Base-by-base conservation (phyloP, 2,329 filamentous ascomycete genomes). In the Claviceps sp. region DNA sequence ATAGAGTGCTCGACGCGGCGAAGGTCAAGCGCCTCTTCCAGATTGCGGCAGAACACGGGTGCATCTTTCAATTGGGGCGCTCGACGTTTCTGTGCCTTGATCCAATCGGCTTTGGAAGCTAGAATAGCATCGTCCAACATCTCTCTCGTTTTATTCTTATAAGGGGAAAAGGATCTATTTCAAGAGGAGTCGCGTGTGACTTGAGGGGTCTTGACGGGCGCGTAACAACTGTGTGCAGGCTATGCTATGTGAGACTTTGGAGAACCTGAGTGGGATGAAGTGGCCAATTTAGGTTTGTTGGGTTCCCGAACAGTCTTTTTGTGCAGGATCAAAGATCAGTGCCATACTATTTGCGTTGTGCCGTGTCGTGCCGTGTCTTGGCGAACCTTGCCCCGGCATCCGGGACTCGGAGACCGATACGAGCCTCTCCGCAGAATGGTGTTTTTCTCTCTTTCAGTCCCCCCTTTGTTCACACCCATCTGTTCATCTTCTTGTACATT, bases 21-120 rank as follows among this genome's bases (percentile, higher is more conserved):
- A 2, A 56, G 42, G 49, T 68, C 66, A 0, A 67, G 59, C 2
- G 59, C 59, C 26, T 64, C 58, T 37, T 68, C 65, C 2, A 68
- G 59, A 43, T 67, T 68, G 37, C 48, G 48, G 22, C 42, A 49
- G 40, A 49, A 49, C 1, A 14, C n/a, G 4, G 18, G 20, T n/a
- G 18, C 18, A 40, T 48, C n/a, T 26, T 40, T 48, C 47, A 48
- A 26, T 11, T 9, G 7, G 11, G 36, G 34, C 6, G 8, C 47
- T 4, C 36, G 20, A 7, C 4, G 47, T 13, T 36, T 22, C 7
- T 49, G 48, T 1, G 2, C 40, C 22, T 22, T 24, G 18, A 40
- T 36, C 47, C 47, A 41, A 9, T 42, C 14, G 8, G 40, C 18
- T 16, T 22, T 42, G 30, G 30, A 30, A 30, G 30, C 30, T 30